These are phyloP conservation scores for Pichia cactophila DNA, from an alignment of 1,139 yeast genomes.

Conservation along the genomic window DNA sequence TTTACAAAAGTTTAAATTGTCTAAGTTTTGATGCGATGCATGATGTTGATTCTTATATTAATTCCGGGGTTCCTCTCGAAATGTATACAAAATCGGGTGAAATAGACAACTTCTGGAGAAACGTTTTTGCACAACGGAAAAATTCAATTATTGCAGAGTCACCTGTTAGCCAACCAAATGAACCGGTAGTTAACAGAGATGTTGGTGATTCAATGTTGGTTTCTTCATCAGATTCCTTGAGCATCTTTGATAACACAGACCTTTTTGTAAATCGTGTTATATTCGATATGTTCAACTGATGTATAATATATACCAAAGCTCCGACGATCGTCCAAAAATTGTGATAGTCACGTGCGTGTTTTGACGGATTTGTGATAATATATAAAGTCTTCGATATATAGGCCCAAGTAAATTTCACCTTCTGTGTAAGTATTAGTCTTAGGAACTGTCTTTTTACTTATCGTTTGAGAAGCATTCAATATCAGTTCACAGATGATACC, in stretches of 20 bases:
- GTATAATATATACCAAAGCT: background rate
- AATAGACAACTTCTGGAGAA: constrained; percentile 10
- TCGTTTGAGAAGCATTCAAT: too few species aligned
- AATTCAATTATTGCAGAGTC: background rate
- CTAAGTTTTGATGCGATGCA: background rate
- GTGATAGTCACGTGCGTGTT: background rate
- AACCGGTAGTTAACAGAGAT: background rate
- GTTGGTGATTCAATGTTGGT: background rate
- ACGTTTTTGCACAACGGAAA: constrained; percentile 3
- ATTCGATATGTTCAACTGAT: constrained; percentile 15
- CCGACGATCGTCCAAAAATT: too few species aligned
- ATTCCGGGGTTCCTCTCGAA: background rate
- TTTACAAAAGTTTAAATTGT: background rate
- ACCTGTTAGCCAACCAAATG: background rate
- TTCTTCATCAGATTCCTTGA: background rate
- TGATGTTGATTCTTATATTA: background rate
- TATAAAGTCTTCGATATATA: too few species aligned
- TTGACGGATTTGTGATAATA: too few species aligned
- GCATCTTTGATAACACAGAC: background rate
- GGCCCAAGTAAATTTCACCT: too few species aligned
- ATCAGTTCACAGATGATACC: too few species aligned
- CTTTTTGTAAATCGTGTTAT: constrained; percentile 15
- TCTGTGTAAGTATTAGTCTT: too few species aligned
- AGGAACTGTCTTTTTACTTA: too few species aligned
- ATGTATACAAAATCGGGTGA: constrained; percentile 4